Evolutionary conservation across 345 rosid species (phyloP).

Genomic region (Citrus medica): DNA sequence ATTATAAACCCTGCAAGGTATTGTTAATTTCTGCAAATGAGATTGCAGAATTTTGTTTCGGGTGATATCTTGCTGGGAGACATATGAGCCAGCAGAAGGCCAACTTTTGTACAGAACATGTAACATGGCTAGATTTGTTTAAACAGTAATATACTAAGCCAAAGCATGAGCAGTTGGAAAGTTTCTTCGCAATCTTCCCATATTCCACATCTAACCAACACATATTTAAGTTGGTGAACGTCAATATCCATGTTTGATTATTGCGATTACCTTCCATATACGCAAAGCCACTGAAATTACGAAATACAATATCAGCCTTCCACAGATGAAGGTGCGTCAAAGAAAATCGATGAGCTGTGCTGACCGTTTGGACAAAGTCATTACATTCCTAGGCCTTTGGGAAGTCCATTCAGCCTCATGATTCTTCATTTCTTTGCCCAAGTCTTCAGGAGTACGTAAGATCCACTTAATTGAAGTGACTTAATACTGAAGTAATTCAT

Average conservation of each 20-base stretch:
- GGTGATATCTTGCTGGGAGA: background rate
- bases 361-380: background rate
- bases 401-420: background rate
- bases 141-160: background rate
- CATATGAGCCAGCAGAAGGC: background rate
- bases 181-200: background rate
- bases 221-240: no score
- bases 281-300: background rate
- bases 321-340: background rate
- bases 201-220: background rate
- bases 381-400: background rate
- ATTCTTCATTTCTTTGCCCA: background rate
- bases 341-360: background rate
- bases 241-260: background rate
- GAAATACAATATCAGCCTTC: background rate
- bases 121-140: background rate
- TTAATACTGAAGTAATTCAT: background rate
- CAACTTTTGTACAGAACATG: background rate
- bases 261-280: background rate
- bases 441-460: background rate
- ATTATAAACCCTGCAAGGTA: background rate
- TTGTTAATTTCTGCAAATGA: background rate
- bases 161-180: background rate
- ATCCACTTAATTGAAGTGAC: background rate
- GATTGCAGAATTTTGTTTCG: constrained; percentile 1